phyloP scores from a whole-genome alignment of 169 alveolate genomes.

The Plasmodium inui region DNA sequence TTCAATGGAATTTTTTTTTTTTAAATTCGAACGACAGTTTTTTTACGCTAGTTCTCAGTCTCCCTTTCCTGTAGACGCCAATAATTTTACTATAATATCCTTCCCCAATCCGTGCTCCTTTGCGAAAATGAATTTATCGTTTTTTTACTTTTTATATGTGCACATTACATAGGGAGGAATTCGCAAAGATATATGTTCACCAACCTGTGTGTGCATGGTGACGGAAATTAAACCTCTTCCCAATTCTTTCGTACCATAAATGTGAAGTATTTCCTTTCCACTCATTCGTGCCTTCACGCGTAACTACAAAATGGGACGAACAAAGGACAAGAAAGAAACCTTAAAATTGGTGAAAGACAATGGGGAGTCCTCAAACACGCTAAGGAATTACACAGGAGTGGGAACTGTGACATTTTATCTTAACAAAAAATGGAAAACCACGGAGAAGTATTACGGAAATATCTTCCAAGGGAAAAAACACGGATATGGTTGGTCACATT shows the following conservation, averaged over 20 bases:
- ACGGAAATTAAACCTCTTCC: background rate
- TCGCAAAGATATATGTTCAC: background rate
- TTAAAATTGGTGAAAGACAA: slow-evolving; percentile 35
- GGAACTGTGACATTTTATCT: slow-evolving; percentile 51
- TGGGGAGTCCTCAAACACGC: slow-evolving; percentile 36
- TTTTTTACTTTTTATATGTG: background rate
- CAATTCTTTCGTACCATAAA: background rate
- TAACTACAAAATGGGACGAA: slow-evolving; percentile 26
- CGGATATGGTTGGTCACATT: slow-evolving; percentile 41
- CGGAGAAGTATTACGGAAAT: slow-evolving; percentile 62
- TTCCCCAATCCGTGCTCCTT: background rate
- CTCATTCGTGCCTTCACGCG: background rate
- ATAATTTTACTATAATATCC: background rate
- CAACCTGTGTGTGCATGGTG: background rate
- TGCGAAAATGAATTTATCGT: background rate
- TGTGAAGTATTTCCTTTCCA: background rate
- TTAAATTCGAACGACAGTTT: background rate
- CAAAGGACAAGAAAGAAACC: background rate
- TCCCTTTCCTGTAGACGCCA: background rate
- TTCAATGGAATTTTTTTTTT: background rate
- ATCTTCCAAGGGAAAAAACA: slow-evolving; percentile 60
- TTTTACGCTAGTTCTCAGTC: background rate
- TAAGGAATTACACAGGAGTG: slow-evolving; percentile 47
- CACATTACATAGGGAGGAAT: background rate
- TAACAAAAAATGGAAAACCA: slow-evolving; percentile 29